Evolutionary conservation across 2,329 filamentous ascomycete species (phyloP).

Genomic region (Alternaria angustiovoidea): DNA sequence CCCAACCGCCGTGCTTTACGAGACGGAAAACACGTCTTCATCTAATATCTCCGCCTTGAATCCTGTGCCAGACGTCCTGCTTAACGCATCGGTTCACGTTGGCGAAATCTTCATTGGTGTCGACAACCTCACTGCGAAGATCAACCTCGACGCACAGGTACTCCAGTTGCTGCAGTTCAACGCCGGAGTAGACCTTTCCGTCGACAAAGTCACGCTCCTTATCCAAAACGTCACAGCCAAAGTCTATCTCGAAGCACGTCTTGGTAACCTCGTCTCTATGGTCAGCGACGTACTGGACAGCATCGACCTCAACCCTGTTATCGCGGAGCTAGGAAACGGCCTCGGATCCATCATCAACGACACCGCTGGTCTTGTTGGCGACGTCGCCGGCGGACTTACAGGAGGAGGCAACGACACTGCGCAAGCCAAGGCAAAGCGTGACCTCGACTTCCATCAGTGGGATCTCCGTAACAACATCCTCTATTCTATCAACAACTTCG

Average conservation of each 20-base stretch:
- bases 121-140: constrained; percentile 67
- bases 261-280: constrained; percentile 68
- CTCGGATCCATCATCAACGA: constrained; percentile 59
- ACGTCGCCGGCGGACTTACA: constrained; percentile 29
- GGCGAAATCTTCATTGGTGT: constrained; percentile 67
- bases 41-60: constrained; percentile 52
- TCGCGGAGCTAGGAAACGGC: constrained; percentile 63
- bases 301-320: constrained; percentile 68
- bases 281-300: constrained; percentile 65
- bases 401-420: constrained; percentile 18
- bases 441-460: constrained; percentile 51
- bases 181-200: constrained; percentile 66
- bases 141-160: constrained; percentile 68
- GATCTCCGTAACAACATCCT: constrained; percentile 66
- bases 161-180: constrained; percentile 67
- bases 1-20: constrained; percentile 61
- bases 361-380: constrained; percentile 37
- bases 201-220: constrained; percentile 64
- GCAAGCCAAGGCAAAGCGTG: constrained; percentile 34
- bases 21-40: constrained; percentile 61
- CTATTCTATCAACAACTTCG: constrained; percentile 68
- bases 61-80: constrained; percentile 65
- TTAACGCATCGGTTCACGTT: constrained; percentile 67
- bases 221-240: constrained; percentile 68
- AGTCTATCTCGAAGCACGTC: constrained; percentile 66